phyloP scores from a whole-genome alignment of 495 filamentous ascomycete species.

The Durotheca rogersii region DNA sequence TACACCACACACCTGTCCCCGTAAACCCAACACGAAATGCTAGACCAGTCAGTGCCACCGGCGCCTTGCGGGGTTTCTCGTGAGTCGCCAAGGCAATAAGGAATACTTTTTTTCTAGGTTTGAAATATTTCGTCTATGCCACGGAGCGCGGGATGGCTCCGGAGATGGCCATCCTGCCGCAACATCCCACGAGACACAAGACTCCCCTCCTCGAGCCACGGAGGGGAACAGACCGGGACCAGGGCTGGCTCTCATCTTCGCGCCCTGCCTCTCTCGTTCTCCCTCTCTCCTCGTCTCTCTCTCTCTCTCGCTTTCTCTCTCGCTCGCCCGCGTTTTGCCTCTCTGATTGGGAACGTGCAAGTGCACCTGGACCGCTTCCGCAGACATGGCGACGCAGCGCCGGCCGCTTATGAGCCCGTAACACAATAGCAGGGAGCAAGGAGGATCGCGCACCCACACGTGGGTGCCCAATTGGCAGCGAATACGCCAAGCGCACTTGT shows the following conservation, averaged over 20 bases:
- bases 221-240: slow-evolving; percentile 14
- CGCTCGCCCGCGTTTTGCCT: no score
- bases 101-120: slow-evolving; percentile 22
- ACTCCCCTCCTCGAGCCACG: slow-evolving; percentile 12
- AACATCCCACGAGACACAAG: slow-evolving; percentile 1
- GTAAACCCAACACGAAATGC: no score
- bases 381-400: slow-evolving; percentile 27
- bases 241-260: no score
- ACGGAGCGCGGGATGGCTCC: slow-evolving; percentile 23
- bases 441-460: slow-evolving; percentile 21
- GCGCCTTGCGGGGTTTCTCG: slow-evolving; percentile 14
- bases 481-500: slow-evolving; percentile 14
- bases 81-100: slow-evolving; percentile 36
- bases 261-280: no score
- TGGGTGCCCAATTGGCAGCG: slow-evolving; percentile 37
- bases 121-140: slow-evolving; percentile 15
- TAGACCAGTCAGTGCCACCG: slow-evolving; percentile 16
- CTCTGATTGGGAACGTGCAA: slow-evolving; percentile 20
- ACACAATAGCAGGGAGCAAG: no score
- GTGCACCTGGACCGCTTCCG: neutral
- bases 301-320: no score
- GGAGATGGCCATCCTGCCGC: slow-evolving; percentile 19
- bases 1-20: neutral
- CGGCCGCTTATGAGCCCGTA: slow-evolving; percentile 28
- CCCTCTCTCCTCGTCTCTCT: no score